Base-by-base conservation (phyloP, 345 rosid species). In the Rhizophora apiculata region DNA sequence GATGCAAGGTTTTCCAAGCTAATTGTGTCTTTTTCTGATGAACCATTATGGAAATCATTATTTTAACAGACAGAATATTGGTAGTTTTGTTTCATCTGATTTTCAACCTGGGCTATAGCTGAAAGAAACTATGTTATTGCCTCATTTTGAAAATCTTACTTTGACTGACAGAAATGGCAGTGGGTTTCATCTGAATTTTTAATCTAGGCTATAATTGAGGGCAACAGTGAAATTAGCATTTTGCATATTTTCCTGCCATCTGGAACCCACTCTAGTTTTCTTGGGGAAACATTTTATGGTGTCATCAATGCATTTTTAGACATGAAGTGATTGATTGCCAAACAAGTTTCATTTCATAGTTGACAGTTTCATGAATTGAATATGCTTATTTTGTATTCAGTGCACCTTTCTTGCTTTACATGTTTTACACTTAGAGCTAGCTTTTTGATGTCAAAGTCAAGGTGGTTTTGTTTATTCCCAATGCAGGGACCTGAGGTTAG, bases 401-500 rank as follows among this genome's bases (percentile, higher is more conserved):
- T 39, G 8, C 13, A 27, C 2, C 63, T 48, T 52, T 64, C 59
- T 73, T 69, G 34, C 58, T 39, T 9, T 46, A 37, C 63, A 24
- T 39, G 15, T 37, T 55, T 19, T 27, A 10, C 26, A 26, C 29
- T 39, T 63, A 24, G 46, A 49, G 37, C 43, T 22, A 11, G 36
- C 27, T 49, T 65, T 37, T 16, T 36, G 30, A 61, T 52, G 5
- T n/a, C 22, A n/a, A 70, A 19, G 43, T 61, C 27, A 48, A 56
- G 11, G 8, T 46, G 74, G 68, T 37, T 65, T 63, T 59, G 52
- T 80, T 27, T 6, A 22, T 21, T 56, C 18, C 22, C 10, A 32
- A 48, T 63, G 65, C 76, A 94, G 97, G 99, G 97, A 60, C 99
- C 99, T 78, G 99, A 95, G 86, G 99, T 95, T 71, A 84, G 99